Conservation (phyloP, 208 protist genomes). For the Phytomonas francai region DNA sequence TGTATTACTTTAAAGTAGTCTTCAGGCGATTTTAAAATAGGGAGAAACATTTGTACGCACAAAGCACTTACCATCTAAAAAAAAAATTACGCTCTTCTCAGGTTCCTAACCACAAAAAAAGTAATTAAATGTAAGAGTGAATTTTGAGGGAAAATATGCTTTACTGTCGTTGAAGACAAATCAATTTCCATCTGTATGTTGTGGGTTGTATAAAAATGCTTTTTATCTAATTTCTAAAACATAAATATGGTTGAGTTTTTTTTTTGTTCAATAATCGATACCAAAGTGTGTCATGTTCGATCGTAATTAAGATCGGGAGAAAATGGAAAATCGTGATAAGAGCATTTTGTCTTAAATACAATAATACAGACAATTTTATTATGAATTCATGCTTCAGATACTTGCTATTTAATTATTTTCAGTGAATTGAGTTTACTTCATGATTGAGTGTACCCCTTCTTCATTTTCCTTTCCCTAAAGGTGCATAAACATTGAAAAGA, state of each 20-base stretch:
- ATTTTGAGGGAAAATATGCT: constrained; percentile 1
- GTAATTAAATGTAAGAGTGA: not conserved
- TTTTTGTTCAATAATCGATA: not conserved
- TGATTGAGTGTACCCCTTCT: not conserved
- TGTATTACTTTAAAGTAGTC: not conserved
- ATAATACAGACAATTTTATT: not conserved
- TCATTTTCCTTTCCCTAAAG: not conserved
- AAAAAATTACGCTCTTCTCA: not conserved
- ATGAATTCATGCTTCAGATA: not conserved
- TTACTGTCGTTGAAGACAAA: not conserved
- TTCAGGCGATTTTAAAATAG: not conserved
- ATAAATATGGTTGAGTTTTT: not conserved
- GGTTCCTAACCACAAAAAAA: not conserved
- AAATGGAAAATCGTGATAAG: not conserved
- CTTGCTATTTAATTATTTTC: not conserved
- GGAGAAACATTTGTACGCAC: not conserved
- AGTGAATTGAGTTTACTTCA: not conserved
- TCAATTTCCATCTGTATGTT: not conserved
- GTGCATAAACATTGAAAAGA: not conserved
- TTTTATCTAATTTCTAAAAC: not conserved
- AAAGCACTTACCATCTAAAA: not conserved
- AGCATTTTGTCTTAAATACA: not conserved
- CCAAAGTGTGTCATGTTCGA: not conserved
- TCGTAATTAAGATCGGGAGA: not conserved
- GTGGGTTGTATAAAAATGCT: not conserved